phyloP scores from a whole-genome alignment of 2,329 filamentous ascomycete species.

The Cladobotryum protrusum region DNA sequence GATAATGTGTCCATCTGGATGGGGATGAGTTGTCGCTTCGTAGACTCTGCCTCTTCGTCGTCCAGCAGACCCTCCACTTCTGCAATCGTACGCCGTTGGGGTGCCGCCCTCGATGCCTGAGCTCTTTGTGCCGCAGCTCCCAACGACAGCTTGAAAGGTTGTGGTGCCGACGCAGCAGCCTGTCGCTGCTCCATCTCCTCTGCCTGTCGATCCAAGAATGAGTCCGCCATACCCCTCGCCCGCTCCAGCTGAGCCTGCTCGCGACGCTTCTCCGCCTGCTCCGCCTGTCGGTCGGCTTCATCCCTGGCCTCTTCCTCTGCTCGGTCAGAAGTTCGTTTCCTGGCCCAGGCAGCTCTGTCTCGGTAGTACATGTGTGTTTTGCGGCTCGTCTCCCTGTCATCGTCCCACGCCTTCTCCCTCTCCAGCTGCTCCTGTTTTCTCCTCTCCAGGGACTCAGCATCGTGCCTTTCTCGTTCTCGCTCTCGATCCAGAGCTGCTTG shows the following conservation, averaged over 20 bases:
- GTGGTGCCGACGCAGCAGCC: slow-evolving; percentile 47
- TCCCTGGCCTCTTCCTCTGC: slow-evolving; percentile 70
- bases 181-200: slow-evolving; percentile 60
- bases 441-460: slow-evolving; percentile 58
- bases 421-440: slow-evolving; percentile 65
- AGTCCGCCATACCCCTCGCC: slow-evolving; percentile 78
- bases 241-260: slow-evolving; percentile 68
- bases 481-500: slow-evolving; percentile 83
- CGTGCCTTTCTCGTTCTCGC: slow-evolving; percentile 69
- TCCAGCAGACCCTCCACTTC: slow-evolving; percentile 93
- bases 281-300: slow-evolving; percentile 72
- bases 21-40: slow-evolving; percentile 70
- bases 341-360: slow-evolving; percentile 77
- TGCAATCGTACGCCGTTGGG: slow-evolving; percentile 71
- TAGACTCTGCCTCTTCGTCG: slow-evolving; percentile 77
- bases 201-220: slow-evolving; percentile 80
- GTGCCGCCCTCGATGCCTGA: slow-evolving; percentile 48
- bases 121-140: slow-evolving; percentile 77
- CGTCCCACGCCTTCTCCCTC: slow-evolving; percentile 68
- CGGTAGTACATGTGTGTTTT: slow-evolving; percentile 79
- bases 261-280: slow-evolving; percentile 66
- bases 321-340: slow-evolving; percentile 69
- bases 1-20: slow-evolving; percentile 72
- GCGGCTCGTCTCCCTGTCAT: slow-evolving; percentile 70
- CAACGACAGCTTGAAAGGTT: slow-evolving; percentile 87